Conservation (phyloP, 257 asterid genomes). For the Euphrasia confusa region DNA sequence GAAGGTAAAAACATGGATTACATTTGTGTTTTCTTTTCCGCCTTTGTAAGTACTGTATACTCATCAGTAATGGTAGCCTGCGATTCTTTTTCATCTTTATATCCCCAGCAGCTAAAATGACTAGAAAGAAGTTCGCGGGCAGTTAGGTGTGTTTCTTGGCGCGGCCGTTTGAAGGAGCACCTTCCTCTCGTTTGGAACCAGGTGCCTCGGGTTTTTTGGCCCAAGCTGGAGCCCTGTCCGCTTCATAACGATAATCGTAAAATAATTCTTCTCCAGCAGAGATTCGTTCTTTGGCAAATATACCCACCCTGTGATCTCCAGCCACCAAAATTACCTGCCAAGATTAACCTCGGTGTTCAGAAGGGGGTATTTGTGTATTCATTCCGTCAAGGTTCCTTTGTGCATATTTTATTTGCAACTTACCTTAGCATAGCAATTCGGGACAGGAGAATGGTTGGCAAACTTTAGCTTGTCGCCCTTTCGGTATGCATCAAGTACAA, state of each 20-base stretch:
- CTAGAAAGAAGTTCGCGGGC: slow-evolving; percentile 30
- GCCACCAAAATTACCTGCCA: slow-evolving; percentile 89
- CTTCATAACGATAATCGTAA: slow-evolving; percentile 77
- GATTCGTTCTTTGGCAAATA: slow-evolving; percentile 81
- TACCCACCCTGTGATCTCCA: slow-evolving; percentile 91
- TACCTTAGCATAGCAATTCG: slow-evolving; percentile 95
- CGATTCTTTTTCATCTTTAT: slow-evolving; percentile 1
- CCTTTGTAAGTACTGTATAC: slow-evolving; percentile 28
- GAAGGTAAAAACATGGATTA: neutral
- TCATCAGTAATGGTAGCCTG: slow-evolving; percentile 31
- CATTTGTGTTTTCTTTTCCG: slow-evolving; percentile 25
- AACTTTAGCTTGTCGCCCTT: slow-evolving; percentile 91
- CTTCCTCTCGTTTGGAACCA: slow-evolving; percentile 44
- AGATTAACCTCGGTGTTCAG: too few species aligned
- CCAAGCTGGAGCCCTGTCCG: slow-evolving; percentile 91
- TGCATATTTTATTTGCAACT: slow-evolving; percentile 8
- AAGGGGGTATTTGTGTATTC: neutral
- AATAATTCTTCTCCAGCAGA: slow-evolving; percentile 82
- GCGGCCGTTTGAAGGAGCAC: slow-evolving; percentile 41
- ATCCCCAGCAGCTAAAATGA: slow-evolving; percentile 37
- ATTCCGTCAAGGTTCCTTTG: neutral
- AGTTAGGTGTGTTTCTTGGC: slow-evolving; percentile 43
- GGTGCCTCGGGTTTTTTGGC: slow-evolving; percentile 85
- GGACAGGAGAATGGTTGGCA: slow-evolving; percentile 90
- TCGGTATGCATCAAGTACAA: slow-evolving; percentile 86